Evolutionary conservation across 495 filamentous ascomycete species (phyloP).

Genomic region (Neurospora tetraspora): DNA sequence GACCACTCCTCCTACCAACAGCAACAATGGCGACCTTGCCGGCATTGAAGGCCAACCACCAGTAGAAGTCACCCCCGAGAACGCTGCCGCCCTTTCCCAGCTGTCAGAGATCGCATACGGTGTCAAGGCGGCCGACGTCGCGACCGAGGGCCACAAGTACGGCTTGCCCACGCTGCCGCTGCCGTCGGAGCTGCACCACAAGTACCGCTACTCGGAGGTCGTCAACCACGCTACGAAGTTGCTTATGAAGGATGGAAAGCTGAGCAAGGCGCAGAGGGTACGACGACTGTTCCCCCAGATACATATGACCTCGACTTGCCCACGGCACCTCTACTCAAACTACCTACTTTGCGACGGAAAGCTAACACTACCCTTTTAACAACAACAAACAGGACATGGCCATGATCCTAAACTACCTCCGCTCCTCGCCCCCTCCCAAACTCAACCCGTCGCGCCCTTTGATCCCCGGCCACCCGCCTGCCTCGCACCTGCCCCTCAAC

Average conservation of each 20-base stretch:
- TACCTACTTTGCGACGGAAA: not conserved
- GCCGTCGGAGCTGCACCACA: constrained; percentile 49
- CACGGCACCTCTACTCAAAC: not conserved
- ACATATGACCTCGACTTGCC: not conserved
- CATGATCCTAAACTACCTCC: constrained; percentile 75
- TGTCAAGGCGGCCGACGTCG: constrained; percentile 16
- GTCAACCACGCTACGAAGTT: constrained; percentile 80
- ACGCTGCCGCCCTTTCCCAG: constrained; percentile 25
- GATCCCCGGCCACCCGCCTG: constrained; percentile 60
- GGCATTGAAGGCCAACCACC: constrained; percentile 12
- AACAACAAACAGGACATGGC: constrained; percentile 58
- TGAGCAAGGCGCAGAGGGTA: constrained; percentile 74
- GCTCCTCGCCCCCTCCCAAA: constrained; percentile 68
- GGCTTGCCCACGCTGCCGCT: constrained; percentile 56
- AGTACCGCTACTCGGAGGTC: constrained; percentile 71
- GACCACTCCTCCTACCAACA: constrained; percentile 2
- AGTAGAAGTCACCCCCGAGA: constrained; percentile 16
- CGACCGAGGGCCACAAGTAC: constrained; percentile 58
- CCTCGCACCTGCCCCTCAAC: constrained; percentile 64
- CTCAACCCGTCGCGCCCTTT: constrained; percentile 58
- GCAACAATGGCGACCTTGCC: constrained; percentile 3
- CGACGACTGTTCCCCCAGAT: constrained; percentile 15
- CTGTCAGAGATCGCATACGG: constrained; percentile 26
- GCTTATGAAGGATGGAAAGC: constrained; percentile 82
- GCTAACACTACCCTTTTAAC: constrained; percentile 4